Percentiles rank a stretch among this genome's conserved stretches.
These are phyloP conservation scores for Leccinum cinnamomeum DNA, from an alignment of 1,284 basidiomycete genomes.

Conservation along the genomic window DNA sequence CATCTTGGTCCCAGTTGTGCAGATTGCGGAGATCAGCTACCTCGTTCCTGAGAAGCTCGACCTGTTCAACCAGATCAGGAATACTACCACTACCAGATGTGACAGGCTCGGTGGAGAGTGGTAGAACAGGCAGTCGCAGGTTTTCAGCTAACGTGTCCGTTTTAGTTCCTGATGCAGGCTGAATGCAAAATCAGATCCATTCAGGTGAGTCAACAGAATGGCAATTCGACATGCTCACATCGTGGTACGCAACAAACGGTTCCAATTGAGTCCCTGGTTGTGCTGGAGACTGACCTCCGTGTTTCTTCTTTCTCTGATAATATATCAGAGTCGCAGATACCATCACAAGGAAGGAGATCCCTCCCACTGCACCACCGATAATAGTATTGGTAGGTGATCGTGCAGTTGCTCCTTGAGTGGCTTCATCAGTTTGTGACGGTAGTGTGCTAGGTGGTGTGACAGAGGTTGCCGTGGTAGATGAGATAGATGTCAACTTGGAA, in stretches of 20 bases:
- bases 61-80: neutral
- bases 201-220: neutral
- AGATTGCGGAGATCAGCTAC: too few relatives aligned
- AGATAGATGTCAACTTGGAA: too few relatives aligned
- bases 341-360: neutral
- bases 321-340: neutral
- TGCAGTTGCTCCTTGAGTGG: too few relatives aligned
- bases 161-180: neutral
- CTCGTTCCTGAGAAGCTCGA: neutral
- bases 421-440: too few relatives aligned
- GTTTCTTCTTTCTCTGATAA: slow-evolving; percentile 1
- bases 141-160: neutral
- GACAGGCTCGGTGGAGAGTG: neutral
- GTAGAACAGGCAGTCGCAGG: neutral
- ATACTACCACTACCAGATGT: neutral
- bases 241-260: neutral
- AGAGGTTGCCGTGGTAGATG: too few relatives aligned
- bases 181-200: neutral
- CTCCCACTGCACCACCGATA: neutral
- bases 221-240: neutral
- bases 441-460: too few relatives aligned
- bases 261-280: neutral
- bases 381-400: neutral
- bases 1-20: too few relatives aligned
- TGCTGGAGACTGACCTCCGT: neutral